Base-by-base conservation (phyloP, 1,139 yeast species). In the Diutina rugosa region DNA sequence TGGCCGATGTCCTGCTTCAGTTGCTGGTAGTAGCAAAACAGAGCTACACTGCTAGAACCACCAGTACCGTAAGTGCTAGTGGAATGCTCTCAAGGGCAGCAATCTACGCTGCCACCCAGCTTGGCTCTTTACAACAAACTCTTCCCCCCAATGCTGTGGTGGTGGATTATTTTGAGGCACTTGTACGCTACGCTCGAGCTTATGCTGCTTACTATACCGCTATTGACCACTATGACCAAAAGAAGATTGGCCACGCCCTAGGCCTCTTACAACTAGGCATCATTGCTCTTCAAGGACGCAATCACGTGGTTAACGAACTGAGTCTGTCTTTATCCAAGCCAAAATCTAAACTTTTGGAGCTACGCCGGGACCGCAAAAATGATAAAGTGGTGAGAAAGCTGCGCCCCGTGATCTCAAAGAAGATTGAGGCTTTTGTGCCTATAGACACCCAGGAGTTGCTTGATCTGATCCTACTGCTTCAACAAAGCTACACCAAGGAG, bases 121-220 rank as follows among this genome's bases (percentile, higher is more conserved):
- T 46, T 18, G 30, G n/a, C 1, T 21, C 49, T 12, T n/a, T 46
- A 10, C 28, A 14, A 1, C 26, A 18, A 9, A 1, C 2, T 32
- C n/a, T 21, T 35, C n/a, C 41, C 5, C n/a, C n/a, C n/a, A n/a
- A n/a, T n/a, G n/a, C 21, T 1, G 49, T 26, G 14, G 21, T 57
- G 38, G 35, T 67, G 7, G n/a, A n/a, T n/a, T 76, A 76, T 59
- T 62, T 76, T 54, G 55, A 56, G 2, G 57, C 76, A 3, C 63
- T 73, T 46, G 69, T 69, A 54, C 72, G 69, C 55, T 77, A 76
- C 61, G 67, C 72, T 4, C 62, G 65, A 26, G 78, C 78, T 0
- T 75, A 76, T 58, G 74, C 79, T 44, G 80, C 77, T 0, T 62
- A 74, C 49, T 77, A 76, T 58, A 65, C 76, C 26, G 65, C 79